These are phyloP conservation scores for Arachnomyces sp. DNA, from an alignment of 2,329 filamentous ascomycete species.

Conservation along the genomic window DNA sequence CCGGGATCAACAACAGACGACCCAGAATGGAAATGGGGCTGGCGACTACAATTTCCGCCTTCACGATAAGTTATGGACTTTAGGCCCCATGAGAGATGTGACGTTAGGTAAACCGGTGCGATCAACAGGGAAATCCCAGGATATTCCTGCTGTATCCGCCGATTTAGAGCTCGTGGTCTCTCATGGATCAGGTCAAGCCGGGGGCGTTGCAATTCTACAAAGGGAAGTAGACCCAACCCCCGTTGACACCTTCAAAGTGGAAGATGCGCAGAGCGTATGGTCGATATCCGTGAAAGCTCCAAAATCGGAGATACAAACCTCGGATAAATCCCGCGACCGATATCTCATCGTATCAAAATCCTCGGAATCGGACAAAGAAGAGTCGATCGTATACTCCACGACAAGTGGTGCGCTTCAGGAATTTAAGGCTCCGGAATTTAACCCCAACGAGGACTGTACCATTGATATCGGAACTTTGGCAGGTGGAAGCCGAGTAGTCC, in stretches of 20 bases:
- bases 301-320: conserved; percentile 38
- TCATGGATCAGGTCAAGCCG: conserved; percentile 47
- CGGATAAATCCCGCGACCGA: conserved; percentile 50
- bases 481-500: conserved; percentile 72
- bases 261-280: conserved; percentile 71
- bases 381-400: conserved; percentile 68
- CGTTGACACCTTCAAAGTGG: conserved; percentile 61
- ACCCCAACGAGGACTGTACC: conserved; percentile 77
- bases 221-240: conserved; percentile 66
- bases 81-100: conserved; percentile 71
- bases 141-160: conserved; percentile 28
- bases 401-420: conserved; percentile 67
- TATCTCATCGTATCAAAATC: conserved; percentile 75
- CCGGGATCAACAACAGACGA: conserved; percentile 12
- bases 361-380: conserved; percentile 59
- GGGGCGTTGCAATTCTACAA: conserved; percentile 68
- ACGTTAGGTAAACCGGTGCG: conserved; percentile 54
- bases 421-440: conserved; percentile 78
- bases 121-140: conserved; percentile 23
- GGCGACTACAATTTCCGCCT: conserved; percentile 63
- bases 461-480: conserved; percentile 78
- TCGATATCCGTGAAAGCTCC: conserved; percentile 52
- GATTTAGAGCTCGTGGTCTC: conserved; percentile 46
- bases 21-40: conserved; percentile 16
- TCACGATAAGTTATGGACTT: conserved; percentile 67